Base-by-base conservation (phyloP, 1,139 yeast species). In the Casaregolazyma lundiana region DNA sequence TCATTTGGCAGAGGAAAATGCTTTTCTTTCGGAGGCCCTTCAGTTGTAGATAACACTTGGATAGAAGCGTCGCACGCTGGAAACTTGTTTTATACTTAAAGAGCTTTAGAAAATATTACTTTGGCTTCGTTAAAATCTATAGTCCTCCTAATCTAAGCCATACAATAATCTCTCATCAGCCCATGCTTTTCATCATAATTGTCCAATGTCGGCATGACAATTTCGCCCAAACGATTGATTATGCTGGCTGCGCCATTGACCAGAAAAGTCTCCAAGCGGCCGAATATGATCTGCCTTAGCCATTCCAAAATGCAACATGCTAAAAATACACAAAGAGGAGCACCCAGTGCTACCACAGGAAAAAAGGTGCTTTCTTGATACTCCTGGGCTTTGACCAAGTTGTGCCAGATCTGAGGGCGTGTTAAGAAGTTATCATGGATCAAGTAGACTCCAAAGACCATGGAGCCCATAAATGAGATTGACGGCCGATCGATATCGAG, bases 1-100 rank as follows among this genome's bases (percentile, higher is more conserved):
- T 78, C 98, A 94, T 70, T 68, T 69, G 58, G 83, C 84, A 56
- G 97, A 94, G 75, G 98, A 92, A 73, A 85, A 82, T 59, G 81
- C 84, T 30, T 86, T 92, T 76, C 76, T 90, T 66, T 73, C 75
- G 52, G 95, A 85, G 49, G 96, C 84, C 53, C 84, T 88, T 69
- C 50, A 54, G 41, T 48, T 53, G 38, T 52, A 52, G 51, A 37
- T 40, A 16, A 26, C 15, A 11, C 11, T 11, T 38, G 16, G 32
- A 26, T 26, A 26, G 32, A n/a, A n/a, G n/a, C n/a, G n/a, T n/a
- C n/a, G n/a, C n/a, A n/a, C n/a, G n/a, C n/a, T n/a, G n/a, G n/a
- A n/a, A n/a, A n/a, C n/a, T n/a, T n/a, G n/a, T n/a, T n/a, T n/a
- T n/a, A n/a, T n/a, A n/a, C n/a, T n/a, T n/a, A n/a, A n/a, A n/a